Evolutionary conservation across 805 yeast genomes (phyloP), one percentile per base, ranked within the genome.

Genomic region (Kluyveromyces aestuarii): DNA sequence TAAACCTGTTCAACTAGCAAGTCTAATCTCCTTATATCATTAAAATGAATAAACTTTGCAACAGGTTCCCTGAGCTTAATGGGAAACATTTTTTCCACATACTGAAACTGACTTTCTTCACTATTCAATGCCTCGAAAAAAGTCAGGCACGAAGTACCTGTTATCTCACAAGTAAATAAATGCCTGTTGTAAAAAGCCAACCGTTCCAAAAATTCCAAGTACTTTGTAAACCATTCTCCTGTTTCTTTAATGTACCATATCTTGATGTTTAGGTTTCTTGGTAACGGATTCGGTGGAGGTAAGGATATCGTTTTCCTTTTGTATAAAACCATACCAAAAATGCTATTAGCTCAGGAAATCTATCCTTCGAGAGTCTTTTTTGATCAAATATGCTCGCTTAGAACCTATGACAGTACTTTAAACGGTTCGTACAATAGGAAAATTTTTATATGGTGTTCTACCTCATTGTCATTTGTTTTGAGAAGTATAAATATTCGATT

Each of bases 161-260:
- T 87, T 44, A 91, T 84, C 67, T 93, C 99, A 70, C 98, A 93
- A 11, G 89, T 93, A 68, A 93, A 93, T 63, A 87, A 86, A 55
- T 80, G 81, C 45, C 77, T 73, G 51, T 75, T 75, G 64, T 85
- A 86, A 66, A 83, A 85, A 63, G 85, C 88, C 72, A 85, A 68
- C 48, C 91, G 69, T 19, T 68, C 68, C 44, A 93, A 69, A 59
- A 87, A 91, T 9, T 82, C 88, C 47, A 84, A 87, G 64, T 93
- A 91, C 6, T 72, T 71, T 13, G 71, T 56, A 64, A 89, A 93
- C 88, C 95, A 91, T 70, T 91, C 99, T 47, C 82, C 82, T 1
- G 98, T 93, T 55, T 82, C 82, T 10, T 84, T 80, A 45, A 91
- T 89, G 56, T 72, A 73, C 87, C 89, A 93, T 1, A 89, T 95